Percentiles rank a stretch among this genome's conserved stretches.
Conservation (phyloP, 2,329 filamentous ascomycete genomes). For the Fusarium nisikadoi region DNA sequence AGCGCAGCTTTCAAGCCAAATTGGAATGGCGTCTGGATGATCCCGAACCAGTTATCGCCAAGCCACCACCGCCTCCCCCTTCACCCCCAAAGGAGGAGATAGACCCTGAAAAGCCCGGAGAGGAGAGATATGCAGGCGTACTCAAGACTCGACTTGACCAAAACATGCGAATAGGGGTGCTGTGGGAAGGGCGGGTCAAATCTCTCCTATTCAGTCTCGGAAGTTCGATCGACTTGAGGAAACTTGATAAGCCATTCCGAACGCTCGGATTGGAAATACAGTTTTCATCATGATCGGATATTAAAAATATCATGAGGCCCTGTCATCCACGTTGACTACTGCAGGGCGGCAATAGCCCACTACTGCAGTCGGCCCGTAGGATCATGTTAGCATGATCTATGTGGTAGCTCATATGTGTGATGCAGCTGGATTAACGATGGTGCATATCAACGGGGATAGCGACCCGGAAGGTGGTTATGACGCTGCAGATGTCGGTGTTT, state of each 20-base stretch:
- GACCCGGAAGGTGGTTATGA: background rate
- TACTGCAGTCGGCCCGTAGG: slow-evolving; percentile 15
- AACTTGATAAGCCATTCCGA: slow-evolving; percentile 79
- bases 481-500: background rate
- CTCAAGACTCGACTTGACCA: slow-evolving; percentile 92
- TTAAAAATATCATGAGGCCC: background rate
- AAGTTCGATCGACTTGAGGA: slow-evolving; percentile 82
- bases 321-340: background rate
- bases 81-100: slow-evolving; percentile 16
- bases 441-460: slow-evolving; percentile 14
- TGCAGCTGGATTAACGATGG: slow-evolving; percentile 10
- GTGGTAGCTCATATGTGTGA: slow-evolving; percentile 7
- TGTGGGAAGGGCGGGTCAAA: slow-evolving; percentile 95
- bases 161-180: slow-evolving; percentile 82
- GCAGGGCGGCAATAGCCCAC: slow-evolving; percentile 1
- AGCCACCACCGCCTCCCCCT: slow-evolving; percentile 8
- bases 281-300: slow-evolving; percentile 74
- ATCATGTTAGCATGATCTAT: slow-evolving; percentile 12
- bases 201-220: slow-evolving; percentile 92
- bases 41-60: slow-evolving; percentile 45
- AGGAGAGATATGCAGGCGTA: slow-evolving; percentile 82
- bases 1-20: slow-evolving; percentile 65
- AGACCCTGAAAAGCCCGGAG: slow-evolving; percentile 48
- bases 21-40: slow-evolving; percentile 60
- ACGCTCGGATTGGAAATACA: slow-evolving; percentile 82